Evolutionary conservation across 768 basidiomycete species (phyloP).

Genomic region (Tremella fuciformis): DNA sequence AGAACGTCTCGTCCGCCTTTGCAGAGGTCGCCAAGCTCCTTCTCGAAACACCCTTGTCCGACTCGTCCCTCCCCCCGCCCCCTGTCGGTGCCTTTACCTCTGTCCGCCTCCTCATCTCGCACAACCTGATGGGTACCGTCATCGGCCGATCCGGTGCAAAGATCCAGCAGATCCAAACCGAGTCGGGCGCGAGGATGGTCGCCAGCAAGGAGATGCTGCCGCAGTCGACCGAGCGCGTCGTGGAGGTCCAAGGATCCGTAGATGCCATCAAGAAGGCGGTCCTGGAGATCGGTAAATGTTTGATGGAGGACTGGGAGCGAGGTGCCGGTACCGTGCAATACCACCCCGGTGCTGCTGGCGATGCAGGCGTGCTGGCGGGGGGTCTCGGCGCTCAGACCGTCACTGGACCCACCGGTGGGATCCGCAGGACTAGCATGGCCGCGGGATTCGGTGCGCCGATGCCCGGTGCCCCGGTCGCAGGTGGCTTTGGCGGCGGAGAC

Average conservation of each 20-base stretch:
- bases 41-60: slow-evolving; percentile 67
- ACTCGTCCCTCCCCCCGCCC: slow-evolving; percentile 65
- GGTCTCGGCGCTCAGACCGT: slow-evolving; percentile 50
- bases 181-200: slow-evolving; percentile 94
- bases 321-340: slow-evolving; percentile 90
- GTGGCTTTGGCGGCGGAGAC: slow-evolving; percentile 19
- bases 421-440: slow-evolving; percentile 45
- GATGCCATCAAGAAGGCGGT: slow-evolving; percentile 91
- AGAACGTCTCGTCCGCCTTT: slow-evolving; percentile 94
- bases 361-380: slow-evolving; percentile 52
- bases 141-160: slow-evolving; percentile 94
- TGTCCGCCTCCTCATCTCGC: slow-evolving; percentile 94
- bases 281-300: slow-evolving; percentile 89
- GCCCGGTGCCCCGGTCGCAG: slow-evolving; percentile 12
- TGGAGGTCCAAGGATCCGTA: slow-evolving; percentile 91
- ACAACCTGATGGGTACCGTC: slow-evolving; percentile 98
- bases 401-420: slow-evolving; percentile 50
- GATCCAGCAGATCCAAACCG: slow-evolving; percentile 98
- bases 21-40: slow-evolving; percentile 90
- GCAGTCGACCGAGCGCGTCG: slow-evolving; percentile 97
- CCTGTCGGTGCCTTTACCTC: slow-evolving; percentile 70
- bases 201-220: slow-evolving; percentile 99
- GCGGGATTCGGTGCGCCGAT: slow-evolving; percentile 33
- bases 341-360: slow-evolving; percentile 76
- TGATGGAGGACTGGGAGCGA: slow-evolving; percentile 95